Evolutionary conservation across 1,284 basidiomycete species (phyloP).

Genomic region (Pyrrhoderma lamaoense): DNA sequence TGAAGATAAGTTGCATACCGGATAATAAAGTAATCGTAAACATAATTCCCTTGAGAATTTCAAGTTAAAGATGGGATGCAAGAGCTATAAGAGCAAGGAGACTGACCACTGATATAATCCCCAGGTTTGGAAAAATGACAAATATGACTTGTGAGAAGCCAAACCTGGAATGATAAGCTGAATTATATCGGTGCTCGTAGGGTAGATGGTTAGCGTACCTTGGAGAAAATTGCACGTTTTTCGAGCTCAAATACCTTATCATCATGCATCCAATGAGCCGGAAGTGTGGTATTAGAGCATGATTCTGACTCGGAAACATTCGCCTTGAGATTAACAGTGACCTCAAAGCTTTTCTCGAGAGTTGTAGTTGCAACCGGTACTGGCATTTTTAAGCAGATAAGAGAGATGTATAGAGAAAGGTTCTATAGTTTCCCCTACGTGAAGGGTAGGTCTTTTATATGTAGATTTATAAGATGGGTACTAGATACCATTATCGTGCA

Average conservation of each 20-base stretch:
- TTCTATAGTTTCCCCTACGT: no score
- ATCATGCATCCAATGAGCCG: conserved; percentile 17
- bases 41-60: conserved; percentile 13
- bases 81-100: background rate
- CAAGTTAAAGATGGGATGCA: background rate
- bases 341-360: no score
- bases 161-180: conserved; percentile 8
- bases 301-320: background rate
- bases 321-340: background rate
- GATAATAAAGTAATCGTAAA: conserved; percentile 18
- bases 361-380: no score
- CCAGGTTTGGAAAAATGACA: conserved; percentile 23
- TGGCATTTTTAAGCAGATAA: no score
- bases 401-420: no score
- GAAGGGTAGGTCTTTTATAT: no score
- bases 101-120: conserved; percentile 21
- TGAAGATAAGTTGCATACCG: background rate
- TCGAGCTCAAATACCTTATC: conserved; percentile 21
- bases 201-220: conserved; percentile 8
- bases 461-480: no score
- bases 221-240: conserved; percentile 24
- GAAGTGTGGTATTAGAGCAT: conserved; percentile 7
- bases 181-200: background rate
- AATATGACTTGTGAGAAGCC: conserved; percentile 21
- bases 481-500: no score